Evolutionary conservation across 2,329 filamentous ascomycete species (phyloP), one percentile per base, ranked within the genome.

Genomic region (Claviceps arundinis): DNA sequence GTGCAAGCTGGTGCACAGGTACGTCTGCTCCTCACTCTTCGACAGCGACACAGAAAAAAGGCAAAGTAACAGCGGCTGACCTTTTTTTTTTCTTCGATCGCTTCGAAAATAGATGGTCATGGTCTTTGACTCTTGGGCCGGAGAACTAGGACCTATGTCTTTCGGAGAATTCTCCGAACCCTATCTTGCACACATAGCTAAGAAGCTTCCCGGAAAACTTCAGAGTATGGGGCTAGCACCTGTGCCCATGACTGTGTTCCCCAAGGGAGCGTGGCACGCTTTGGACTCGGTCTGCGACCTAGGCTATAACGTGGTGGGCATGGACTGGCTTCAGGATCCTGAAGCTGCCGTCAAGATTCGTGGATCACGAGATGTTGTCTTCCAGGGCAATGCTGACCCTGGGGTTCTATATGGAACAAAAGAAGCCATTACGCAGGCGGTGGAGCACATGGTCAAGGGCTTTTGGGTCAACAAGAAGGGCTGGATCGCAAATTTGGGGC

Each of bases 121-220:
- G 76, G 89, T 98, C 13, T 98, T 98, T 64, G 93, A 98, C 66
- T 97, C 91, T 0, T 98, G 93, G 91, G 93, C 93, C 2, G 90
- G 89, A 43, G 93, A 98, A 71, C 76, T 98, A 46, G 89, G 87
- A 8, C 91, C 93, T 1, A 70, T 80, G 6, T 81, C 86, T 1
- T 98, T 96, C 73, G 84, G 84, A 63, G 75, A 84, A 52, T 94
- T 97, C 67, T 84, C 88, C 2, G 79, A 93, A 58, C 93, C 93
- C 1, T 95, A 91, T 64, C 76, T 98, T 50, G 78, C 79, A 44
- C 82, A 90, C 65, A 97, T 98, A 59, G 82, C 89, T 11, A 75
- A 85, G 59, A 79, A 90, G 59, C 77, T 98, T 3, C 91, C 91
- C 1, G 75, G 73, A 60, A 82, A 81, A 55, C 72, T 97, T 53